phyloP scores from a whole-genome alignment of 176 grass and related monocot species.

The Triticum monococcum region DNA sequence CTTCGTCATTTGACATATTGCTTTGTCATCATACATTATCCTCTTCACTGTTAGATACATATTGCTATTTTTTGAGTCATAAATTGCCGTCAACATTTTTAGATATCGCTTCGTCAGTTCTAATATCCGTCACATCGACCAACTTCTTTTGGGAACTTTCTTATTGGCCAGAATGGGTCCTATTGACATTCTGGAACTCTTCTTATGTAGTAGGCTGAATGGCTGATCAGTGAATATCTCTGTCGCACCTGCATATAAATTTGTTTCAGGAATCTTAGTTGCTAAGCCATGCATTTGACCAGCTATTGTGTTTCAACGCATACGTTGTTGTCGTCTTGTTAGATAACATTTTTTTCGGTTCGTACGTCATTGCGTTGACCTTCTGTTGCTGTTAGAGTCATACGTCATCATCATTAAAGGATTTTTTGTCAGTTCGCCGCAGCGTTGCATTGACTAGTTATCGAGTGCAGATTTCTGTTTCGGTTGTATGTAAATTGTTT shows the following conservation, averaged over 20 bases:
- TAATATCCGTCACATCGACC: not conserved
- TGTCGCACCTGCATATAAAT: not conserved
- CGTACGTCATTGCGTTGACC: not conserved
- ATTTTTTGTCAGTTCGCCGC: not conserved
- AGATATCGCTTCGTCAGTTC: not conserved
- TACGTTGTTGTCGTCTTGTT: not conserved
- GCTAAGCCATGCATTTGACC: not conserved
- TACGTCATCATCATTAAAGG: not conserved
- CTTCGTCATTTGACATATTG: not conserved
- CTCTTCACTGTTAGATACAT: not conserved
- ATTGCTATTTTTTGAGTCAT: not conserved
- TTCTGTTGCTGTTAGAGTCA: not conserved
- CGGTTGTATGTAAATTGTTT: not conserved
- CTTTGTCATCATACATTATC: not conserved
- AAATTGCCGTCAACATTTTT: not conserved
- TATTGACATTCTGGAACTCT: not conserved
- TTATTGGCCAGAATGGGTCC: not conserved
- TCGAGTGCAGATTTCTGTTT: not conserved
- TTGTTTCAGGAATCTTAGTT: not conserved
- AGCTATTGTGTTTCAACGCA: not conserved
- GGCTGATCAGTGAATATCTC: not conserved
- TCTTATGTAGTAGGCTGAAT: not conserved
- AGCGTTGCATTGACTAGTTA: not conserved
- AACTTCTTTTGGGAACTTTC: not conserved
- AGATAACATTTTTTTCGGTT: not conserved